Base-by-base conservation (phyloP, 169 alveolate species). In the Condylostoma magnum region DNA sequence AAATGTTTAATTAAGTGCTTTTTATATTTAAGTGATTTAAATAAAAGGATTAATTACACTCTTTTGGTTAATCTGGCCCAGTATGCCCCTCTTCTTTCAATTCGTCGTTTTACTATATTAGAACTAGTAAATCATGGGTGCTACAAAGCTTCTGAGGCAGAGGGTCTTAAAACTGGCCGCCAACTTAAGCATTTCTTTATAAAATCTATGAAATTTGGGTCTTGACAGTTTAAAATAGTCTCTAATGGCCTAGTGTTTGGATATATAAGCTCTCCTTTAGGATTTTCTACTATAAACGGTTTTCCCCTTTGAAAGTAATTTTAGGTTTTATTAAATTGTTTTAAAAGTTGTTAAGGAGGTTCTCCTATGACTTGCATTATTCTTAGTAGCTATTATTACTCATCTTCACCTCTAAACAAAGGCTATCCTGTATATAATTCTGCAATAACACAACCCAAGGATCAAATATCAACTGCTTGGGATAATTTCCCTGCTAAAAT, bases 361-460 rank as follows among this genome's bases (percentile, higher is more conserved):
- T 75, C 47, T 27, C 92, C 95, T 6, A 77, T 34, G n/a, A 82
- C 76, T 36, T 80, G 89, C 86, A 83, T 83, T 10, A 84, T 80
- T 60, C 79, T 67, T 58, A 79, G 80, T 31, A 90, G 63, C 69
- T 84, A 79, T 18, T 86, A 90, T 44, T 60, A 67, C 68, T 86
- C 90, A 54, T 78, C 70, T 58, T 86, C 85, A 4, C 92, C 91
- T 50, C 92, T 90, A 67, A 89, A 89, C 6, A 89, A 55, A 0
- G 94, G 94, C 6, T 66, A 36, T 6, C 91, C 90, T 25, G 79
- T 69, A 73, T 53, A 69, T 36, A 89, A 52, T 63, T 89, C 94
- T 54, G 82, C 71, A 15, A 83, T 44, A 28, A 89, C 71, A 72
- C 94, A 89, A 5, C 90, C 94, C 33, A 84, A 68, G 41, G 90